Evolutionary conservation across 2,329 filamentous ascomycete genomes (phyloP).

Genomic region (Ceratocystis albifundus): DNA sequence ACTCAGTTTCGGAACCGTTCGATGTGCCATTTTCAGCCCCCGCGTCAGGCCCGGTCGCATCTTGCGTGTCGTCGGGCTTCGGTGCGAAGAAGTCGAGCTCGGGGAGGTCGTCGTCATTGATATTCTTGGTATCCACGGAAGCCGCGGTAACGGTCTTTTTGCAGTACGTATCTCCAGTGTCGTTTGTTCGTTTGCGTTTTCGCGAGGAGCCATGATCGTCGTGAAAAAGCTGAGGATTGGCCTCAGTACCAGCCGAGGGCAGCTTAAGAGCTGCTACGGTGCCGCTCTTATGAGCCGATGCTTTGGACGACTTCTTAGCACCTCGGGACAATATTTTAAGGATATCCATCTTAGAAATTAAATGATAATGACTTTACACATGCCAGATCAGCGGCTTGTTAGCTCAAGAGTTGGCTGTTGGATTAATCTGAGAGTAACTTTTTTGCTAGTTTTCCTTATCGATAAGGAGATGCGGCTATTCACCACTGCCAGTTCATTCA

Average conservation of each 20-base stretch:
- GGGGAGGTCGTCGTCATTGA: conserved; percentile 31
- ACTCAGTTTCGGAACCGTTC: conserved; percentile 25
- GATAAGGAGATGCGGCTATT: conserved; percentile 1
- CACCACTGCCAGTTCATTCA: no score
- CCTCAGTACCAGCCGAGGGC: conserved; percentile 52
- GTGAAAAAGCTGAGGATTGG: conserved; percentile 60
- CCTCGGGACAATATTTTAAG: conserved; percentile 61
- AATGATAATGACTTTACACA: not conserved
- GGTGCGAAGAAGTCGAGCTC: conserved; percentile 51
- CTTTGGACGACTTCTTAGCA: conserved; percentile 44
- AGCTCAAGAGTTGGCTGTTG: not conserved
- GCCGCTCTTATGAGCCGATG: conserved; percentile 27
- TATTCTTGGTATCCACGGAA: not conserved
- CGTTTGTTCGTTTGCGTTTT: conserved; percentile 39
- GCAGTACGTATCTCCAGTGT: conserved; percentile 28
- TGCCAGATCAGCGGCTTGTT: not conserved
- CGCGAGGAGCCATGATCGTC: conserved; percentile 36
- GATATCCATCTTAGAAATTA: conserved; percentile 48
- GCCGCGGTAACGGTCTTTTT: not conserved
- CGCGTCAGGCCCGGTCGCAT: conserved; percentile 21
- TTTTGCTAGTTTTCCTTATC: conserved; percentile 19
- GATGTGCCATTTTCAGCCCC: conserved; percentile 26
- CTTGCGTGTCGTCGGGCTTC: conserved; percentile 29
- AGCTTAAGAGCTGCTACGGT: conserved; percentile 35
- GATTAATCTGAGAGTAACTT: conserved; percentile 2